phyloP scores from a whole-genome alignment of 345 rosid genomes.

The Eucalyptus camaldulensis region DNA sequence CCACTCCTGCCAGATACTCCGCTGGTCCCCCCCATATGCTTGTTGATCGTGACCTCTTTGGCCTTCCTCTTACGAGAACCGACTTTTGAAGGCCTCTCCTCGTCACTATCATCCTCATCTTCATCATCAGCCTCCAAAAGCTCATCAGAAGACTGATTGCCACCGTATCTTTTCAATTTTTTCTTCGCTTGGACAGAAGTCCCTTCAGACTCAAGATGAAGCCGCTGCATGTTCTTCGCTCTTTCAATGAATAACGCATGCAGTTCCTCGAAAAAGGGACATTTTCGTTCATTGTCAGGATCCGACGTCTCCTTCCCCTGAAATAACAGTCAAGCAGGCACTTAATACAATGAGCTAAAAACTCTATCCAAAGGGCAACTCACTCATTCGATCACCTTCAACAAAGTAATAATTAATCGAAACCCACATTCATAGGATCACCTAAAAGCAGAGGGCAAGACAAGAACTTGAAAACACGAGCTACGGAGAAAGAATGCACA shows the following conservation, averaged over 20 bases:
- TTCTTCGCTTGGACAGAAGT: slow-evolving; percentile 17
- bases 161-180: slow-evolving; percentile 9
- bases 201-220: slow-evolving; percentile 19
- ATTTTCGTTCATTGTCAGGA: slow-evolving; percentile 28
- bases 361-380: background rate
- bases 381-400: background rate
- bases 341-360: background rate
- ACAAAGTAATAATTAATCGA: background rate
- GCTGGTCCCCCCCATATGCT: slow-evolving; percentile 1
- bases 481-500: background rate
- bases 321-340: background rate
- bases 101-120: slow-evolving; percentile 14
- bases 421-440: background rate
- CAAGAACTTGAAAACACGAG: background rate
- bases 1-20: background rate
- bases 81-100: slow-evolving; percentile 10
- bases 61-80: slow-evolving; percentile 29
- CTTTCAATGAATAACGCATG: slow-evolving; percentile 32
- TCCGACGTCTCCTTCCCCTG: slow-evolving; percentile 55
- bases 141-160: slow-evolving; percentile 14
- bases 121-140: slow-evolving; percentile 21
- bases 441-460: background rate
- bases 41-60: background rate
- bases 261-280: slow-evolving; percentile 44
- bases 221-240: slow-evolving; percentile 23